Percentiles rank a stretch among this genome's conserved stretches.
These are phyloP conservation scores for Suillus lakei DNA, from an alignment of 768 basidiomycete species.

Conservation along the genomic window DNA sequence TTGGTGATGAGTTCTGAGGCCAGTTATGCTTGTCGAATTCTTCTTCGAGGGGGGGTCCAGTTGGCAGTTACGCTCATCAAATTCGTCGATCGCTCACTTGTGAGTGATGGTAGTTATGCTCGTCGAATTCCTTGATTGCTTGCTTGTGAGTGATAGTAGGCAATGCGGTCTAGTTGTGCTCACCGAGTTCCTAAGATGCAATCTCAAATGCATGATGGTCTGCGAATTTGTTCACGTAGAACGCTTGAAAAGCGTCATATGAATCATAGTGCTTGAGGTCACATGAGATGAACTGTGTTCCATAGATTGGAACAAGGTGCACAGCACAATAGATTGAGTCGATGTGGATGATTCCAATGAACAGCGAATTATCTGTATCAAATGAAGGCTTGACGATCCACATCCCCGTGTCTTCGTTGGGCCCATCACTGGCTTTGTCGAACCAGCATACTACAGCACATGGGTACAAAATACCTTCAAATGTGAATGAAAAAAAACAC, in stretches of 20 bases:
- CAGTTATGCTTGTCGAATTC: no score
- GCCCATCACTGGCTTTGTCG: constrained; percentile 18
- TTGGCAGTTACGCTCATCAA: no score
- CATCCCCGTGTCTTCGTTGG: constrained; percentile 22
- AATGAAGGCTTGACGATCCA: neutral
- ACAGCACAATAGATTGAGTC: constrained; percentile 35
- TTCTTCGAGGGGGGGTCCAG: no score
- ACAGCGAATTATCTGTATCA: no score
- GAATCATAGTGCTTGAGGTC: constrained; percentile 23
- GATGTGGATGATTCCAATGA: constrained; percentile 17
- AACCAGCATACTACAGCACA: constrained; percentile 17
- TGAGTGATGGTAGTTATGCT: no score
- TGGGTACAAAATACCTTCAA: constrained; percentile 22
- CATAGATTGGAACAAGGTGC: constrained; percentile 37
- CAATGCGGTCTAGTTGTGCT: no score
- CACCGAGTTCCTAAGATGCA: neutral
- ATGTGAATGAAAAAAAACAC: neutral
- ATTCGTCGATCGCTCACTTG: no score
- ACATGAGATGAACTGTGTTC: constrained; percentile 20
- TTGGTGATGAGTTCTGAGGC: no score
- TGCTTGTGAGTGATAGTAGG: no score
- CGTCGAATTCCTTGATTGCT: no score
- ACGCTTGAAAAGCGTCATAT: constrained; percentile 28
- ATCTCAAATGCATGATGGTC: constrained; percentile 36
- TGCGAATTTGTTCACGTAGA: constrained; percentile 37